phyloP scores from a whole-genome alignment of 192 early-diverging fungal species.

The Gryganskiella cystojenkinii region DNA sequence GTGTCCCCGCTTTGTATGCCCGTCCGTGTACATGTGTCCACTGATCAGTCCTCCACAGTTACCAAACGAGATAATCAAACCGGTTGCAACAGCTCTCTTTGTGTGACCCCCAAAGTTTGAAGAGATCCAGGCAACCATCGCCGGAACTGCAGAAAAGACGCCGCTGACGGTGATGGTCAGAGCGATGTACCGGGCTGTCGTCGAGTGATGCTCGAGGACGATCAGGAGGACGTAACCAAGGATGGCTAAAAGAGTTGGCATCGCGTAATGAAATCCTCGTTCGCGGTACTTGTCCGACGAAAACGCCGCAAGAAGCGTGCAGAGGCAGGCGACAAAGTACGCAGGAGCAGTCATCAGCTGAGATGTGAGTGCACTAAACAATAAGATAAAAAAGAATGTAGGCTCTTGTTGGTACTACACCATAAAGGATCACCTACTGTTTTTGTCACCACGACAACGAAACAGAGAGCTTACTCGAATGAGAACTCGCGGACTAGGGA shows the following conservation, averaged over 20 bases:
- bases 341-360: constrained; percentile 61
- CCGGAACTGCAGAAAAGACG: constrained; percentile 62
- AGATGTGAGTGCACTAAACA: constrained; percentile 19
- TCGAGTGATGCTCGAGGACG: constrained; percentile 18
- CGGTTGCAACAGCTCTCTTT: constrained; percentile 72
- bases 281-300: constrained; percentile 30
- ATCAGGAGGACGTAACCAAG: constrained; percentile 58
- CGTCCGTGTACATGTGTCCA: constrained; percentile 75
- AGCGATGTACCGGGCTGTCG: constrained; percentile 46
- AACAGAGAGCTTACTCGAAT: too few relatives aligned
- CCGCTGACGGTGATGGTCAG: constrained; percentile 49
- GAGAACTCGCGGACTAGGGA: constrained; percentile 70
- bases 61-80: constrained; percentile 70
- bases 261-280: constrained; percentile 53
- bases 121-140: constrained; percentile 67
- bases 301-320: constrained; percentile 16
- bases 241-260: constrained; percentile 37
- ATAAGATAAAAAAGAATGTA: neutral
- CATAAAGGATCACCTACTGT: too few relatives aligned
- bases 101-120: constrained; percentile 75
- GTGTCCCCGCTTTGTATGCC: constrained; percentile 58
- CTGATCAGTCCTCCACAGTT: constrained; percentile 76
- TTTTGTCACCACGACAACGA: too few relatives aligned
- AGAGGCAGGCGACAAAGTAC: constrained; percentile 52
- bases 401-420: too few relatives aligned